These are phyloP conservation scores for Gynandropsis gynandra DNA, from an alignment of 345 rosid genomes.

Conservation along the genomic window DNA sequence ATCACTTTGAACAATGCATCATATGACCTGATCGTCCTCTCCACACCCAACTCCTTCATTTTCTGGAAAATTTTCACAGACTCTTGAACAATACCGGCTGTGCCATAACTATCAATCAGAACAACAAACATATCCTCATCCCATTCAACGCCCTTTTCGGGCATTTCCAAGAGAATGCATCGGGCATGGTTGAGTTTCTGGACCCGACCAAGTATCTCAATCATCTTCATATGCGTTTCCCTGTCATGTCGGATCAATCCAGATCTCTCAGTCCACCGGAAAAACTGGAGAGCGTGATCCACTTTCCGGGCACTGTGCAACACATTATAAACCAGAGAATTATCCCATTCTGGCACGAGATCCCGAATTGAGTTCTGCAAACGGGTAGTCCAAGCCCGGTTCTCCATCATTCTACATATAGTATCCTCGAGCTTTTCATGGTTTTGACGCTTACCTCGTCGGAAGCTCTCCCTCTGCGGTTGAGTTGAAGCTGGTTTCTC, in stretches of 20 bases:
- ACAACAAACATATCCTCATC: slow-evolving; percentile 72
- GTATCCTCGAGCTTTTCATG: slow-evolving; percentile 65
- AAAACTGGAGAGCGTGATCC: slow-evolving; percentile 92
- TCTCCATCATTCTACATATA: slow-evolving; percentile 85
- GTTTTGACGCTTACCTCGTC: slow-evolving; percentile 31
- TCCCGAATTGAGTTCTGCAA: slow-evolving; percentile 81
- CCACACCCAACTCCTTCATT: slow-evolving; percentile 74
- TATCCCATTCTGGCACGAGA: slow-evolving; percentile 70
- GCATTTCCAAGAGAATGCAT: slow-evolving; percentile 82
- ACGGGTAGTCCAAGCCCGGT: slow-evolving; percentile 81
- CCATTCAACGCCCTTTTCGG: slow-evolving; percentile 70
- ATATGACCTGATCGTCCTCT: slow-evolving; percentile 65
- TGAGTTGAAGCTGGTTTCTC: neutral
- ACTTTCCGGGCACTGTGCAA: slow-evolving; percentile 58
- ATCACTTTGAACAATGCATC: slow-evolving; percentile 72
- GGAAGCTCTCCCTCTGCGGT: slow-evolving; percentile 27
- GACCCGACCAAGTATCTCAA: slow-evolving; percentile 65
- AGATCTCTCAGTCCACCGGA: slow-evolving; percentile 86
- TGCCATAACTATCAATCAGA: slow-evolving; percentile 73
- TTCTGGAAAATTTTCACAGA: slow-evolving; percentile 67
- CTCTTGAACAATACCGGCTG: slow-evolving; percentile 81
- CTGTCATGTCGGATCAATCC: slow-evolving; percentile 69
- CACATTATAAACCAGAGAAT: slow-evolving; percentile 68
- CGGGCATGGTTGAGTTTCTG: slow-evolving; percentile 78
- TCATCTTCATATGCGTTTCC: slow-evolving; percentile 65